A percentile compares a stretch with the other conserved stretches of the same genome.
Evolutionary conservation across 116 monocot species (phyloP).

Genomic region (Zostera marina): DNA sequence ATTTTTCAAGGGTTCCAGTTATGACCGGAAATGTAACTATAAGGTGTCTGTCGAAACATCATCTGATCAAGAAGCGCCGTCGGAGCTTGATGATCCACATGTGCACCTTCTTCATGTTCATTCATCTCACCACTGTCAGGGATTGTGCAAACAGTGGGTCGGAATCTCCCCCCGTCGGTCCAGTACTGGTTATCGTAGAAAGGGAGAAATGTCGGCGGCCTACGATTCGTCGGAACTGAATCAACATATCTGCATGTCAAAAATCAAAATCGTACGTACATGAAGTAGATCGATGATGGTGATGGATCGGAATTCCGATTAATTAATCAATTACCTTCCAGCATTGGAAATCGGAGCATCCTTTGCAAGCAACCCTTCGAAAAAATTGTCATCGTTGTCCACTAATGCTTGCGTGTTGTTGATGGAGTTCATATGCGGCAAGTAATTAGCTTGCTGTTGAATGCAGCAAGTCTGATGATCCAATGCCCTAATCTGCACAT

Average conservation of each 20-base stretch:
- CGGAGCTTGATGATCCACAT: neutral
- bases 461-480: slow-evolving; percentile 1
- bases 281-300: too few relatives aligned
- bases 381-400: slow-evolving; percentile 37
- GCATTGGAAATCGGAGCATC: neutral
- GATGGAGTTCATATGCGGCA: neutral
- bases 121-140: slow-evolving; percentile 5
- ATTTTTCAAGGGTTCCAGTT: neutral
- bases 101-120: neutral
- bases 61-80: neutral
- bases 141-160: neutral
- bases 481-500: neutral
- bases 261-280: too few relatives aligned
- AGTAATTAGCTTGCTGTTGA: slow-evolving; percentile 1
- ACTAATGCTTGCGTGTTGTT: slow-evolving; percentile 8
- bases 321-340: slow-evolving; percentile 3
- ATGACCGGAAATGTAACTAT: neutral
- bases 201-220: neutral
- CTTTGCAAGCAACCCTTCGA: slow-evolving; percentile 29
- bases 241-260: neutral
- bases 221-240: neutral
- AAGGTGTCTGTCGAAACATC: neutral
- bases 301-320: too few relatives aligned
- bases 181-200: slow-evolving; percentile 1
- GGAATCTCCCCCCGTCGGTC: slow-evolving; percentile 20